Evolutionary conservation across 1,284 basidiomycete species (phyloP), one percentile per base, ranked within the genome.

Genomic region (Hypsizygus ulmarius): DNA sequence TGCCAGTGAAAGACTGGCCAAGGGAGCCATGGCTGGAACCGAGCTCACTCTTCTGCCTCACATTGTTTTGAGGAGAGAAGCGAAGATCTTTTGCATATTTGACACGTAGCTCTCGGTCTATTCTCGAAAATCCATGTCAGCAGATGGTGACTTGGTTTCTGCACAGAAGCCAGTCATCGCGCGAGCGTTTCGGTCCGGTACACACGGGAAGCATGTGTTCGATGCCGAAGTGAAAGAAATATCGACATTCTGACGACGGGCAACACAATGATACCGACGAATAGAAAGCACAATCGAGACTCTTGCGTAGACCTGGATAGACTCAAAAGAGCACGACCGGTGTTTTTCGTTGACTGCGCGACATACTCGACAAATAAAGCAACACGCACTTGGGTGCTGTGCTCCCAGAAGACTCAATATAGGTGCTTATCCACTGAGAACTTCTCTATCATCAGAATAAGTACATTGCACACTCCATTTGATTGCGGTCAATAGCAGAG

Each of bases 401-500:
- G n/a, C n/a, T n/a, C n/a, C n/a, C n/a, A n/a, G n/a, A n/a, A n/a
- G 21, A 25, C 21, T 25, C 21, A 25, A 25, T n/a, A 25, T 7
- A 25, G 7, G 21, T 25, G 21, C 21, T 25, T 7, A 25, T 25
- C 21, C 21, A 25, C 7, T 25, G 21, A 25, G 3, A 25, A 25
- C 3, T 25, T 25, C 21, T 25, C 7, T 7, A n/a, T n/a, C 4
- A 25, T 25, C 21, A 25, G 21, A 25, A 25, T 25, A 4, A 25
- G 4, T 25, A 25, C 21, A 25, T 3, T 25, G 21, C 7, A 25
- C 4, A 25, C 7, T 3, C 21, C 21, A 25, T 25, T 25, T 25
- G 9, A 37, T 37, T 8, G 9, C 14, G n/a, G 14, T 25, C 48
- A 46, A 55, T 39, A 39, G 35, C 48, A 57, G 56, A 59, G 69